Evolutionary conservation across 192 early-diverging fungal genomes (phyloP).

Genomic region (Umbelopsis vinacea): DNA sequence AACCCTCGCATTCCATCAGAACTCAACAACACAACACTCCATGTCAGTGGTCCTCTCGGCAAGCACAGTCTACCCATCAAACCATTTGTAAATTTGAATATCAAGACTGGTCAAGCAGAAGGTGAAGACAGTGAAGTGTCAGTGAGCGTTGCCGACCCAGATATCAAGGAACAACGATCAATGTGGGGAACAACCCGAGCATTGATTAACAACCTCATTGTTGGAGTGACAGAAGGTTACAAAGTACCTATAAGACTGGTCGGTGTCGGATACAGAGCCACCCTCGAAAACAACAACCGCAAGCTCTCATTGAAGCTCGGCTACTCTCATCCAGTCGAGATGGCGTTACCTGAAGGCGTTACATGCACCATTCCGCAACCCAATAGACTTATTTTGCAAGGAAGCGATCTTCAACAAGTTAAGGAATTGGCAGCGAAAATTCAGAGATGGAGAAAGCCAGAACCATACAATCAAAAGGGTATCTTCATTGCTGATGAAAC

Average conservation of each 20-base stretch:
- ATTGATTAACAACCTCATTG: conserved; percentile 83
- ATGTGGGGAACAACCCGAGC: conserved; percentile 99
- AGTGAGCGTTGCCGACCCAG: conserved; percentile 60
- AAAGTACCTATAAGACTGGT: conserved; percentile 81
- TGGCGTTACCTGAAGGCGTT: conserved; percentile 83
- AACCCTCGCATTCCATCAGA: conserved; percentile 66
- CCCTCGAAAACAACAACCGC: conserved; percentile 65
- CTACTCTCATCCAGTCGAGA: conserved; percentile 79
- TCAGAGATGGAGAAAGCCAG: conserved; percentile 87
- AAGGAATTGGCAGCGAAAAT: conserved; percentile 94
- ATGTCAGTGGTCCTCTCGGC: conserved; percentile 83
- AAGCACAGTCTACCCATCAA: conserved; percentile 78
- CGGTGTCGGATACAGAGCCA: conserved; percentile 94
- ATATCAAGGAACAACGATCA: conserved; percentile 74
- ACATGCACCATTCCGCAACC: conserved; percentile 77
- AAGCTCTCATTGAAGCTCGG: conserved; percentile 84
- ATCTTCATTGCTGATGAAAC: conserved; percentile 98
- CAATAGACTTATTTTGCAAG: conserved; percentile 82
- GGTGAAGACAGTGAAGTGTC: conserved; percentile 44
- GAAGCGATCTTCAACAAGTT: conserved; percentile 78
- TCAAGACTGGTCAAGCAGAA: conserved; percentile 22
- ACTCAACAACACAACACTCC: conserved; percentile 65
- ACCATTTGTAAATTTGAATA: conserved; percentile 70
- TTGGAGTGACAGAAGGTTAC: conserved; percentile 91
- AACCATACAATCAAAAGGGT: conserved; percentile 99